These are phyloP conservation scores for Pilobolus umbonatus DNA, from an alignment of 192 early-diverging fungal genomes.

Conservation along the genomic window DNA sequence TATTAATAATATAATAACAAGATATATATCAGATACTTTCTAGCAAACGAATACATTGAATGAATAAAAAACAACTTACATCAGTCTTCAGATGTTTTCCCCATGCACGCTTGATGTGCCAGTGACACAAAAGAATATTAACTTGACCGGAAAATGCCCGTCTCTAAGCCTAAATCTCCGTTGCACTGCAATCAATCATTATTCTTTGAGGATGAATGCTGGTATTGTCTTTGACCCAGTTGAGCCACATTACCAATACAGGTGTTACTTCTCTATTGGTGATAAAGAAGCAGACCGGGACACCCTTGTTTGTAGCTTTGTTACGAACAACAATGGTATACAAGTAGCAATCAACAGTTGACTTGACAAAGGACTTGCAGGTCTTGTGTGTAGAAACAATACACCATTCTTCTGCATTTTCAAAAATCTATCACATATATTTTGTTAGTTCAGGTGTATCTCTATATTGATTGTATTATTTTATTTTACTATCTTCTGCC, in stretches of 20 bases:
- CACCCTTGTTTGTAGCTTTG: not conserved
- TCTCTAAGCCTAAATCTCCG: not conserved
- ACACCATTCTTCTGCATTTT: not conserved
- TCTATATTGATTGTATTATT: not conserved
- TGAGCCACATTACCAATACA: not conserved
- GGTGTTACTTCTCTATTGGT: not conserved
- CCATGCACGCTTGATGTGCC: slow-evolving; percentile 2
- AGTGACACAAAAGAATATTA: not conserved
- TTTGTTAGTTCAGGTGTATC: too few relatives aligned
- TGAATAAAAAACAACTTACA: not conserved
- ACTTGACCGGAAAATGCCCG: not conserved
- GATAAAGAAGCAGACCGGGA: not conserved
- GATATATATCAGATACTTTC: not conserved
- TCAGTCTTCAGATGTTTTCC: not conserved
- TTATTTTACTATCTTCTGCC: not conserved
- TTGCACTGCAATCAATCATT: not conserved
- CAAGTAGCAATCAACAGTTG: not conserved
- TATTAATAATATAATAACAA: not conserved
- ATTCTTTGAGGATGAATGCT: not conserved
- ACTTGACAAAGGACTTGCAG: not conserved
- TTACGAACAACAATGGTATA: not conserved
- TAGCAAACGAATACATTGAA: not conserved
- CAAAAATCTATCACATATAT: not conserved
- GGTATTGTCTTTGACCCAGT: not conserved
- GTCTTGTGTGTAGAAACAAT: not conserved